phyloP scores from a whole-genome alignment of 257 asterid species.

The Solanum sitiens region DNA sequence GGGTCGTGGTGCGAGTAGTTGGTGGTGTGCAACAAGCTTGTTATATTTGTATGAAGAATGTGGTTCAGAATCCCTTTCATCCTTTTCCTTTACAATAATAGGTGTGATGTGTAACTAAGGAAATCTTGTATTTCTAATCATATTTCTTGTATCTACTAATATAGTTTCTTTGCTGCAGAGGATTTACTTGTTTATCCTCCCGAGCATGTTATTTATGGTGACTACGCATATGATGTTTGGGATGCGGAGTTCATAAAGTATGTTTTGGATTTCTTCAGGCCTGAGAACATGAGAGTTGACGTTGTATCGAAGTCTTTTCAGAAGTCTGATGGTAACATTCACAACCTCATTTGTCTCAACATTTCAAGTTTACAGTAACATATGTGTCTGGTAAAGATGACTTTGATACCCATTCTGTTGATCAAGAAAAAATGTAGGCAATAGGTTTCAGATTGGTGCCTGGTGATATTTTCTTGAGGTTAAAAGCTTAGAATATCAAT shows the following conservation, averaged over 20 bases:
- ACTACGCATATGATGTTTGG: conserved; percentile 81
- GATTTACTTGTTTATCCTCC: conserved; percentile 87
- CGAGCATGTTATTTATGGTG: conserved; percentile 78
- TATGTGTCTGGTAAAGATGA: not conserved
- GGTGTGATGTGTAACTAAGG: not conserved
- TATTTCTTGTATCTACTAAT: not conserved
- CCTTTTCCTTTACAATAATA: not conserved
- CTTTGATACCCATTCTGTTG: not conserved
- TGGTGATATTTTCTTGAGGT: not conserved
- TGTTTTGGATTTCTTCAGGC: conserved; percentile 64
- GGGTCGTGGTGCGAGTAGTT: not conserved
- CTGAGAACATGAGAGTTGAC: conserved; percentile 94
- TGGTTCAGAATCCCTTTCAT: not conserved
- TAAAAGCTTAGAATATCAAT: not conserved
- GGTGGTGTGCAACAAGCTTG: not conserved
- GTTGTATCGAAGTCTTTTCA: conserved; percentile 55
- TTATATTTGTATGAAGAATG: not conserved
- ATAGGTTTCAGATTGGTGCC: too few species aligned
- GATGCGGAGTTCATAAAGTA: conserved; percentile 60
- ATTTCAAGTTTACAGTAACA: not conserved
- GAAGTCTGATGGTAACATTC: conserved; percentile 45
- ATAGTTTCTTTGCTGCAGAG: conserved; percentile 37
- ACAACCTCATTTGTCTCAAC: not conserved
- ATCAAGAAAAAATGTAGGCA: not conserved
- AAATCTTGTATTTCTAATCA: not conserved